These are phyloP conservation scores for Aspergillaceae sp. DNA, from an alignment of 2,329 filamentous ascomycete species.

Conservation along the genomic window DNA sequence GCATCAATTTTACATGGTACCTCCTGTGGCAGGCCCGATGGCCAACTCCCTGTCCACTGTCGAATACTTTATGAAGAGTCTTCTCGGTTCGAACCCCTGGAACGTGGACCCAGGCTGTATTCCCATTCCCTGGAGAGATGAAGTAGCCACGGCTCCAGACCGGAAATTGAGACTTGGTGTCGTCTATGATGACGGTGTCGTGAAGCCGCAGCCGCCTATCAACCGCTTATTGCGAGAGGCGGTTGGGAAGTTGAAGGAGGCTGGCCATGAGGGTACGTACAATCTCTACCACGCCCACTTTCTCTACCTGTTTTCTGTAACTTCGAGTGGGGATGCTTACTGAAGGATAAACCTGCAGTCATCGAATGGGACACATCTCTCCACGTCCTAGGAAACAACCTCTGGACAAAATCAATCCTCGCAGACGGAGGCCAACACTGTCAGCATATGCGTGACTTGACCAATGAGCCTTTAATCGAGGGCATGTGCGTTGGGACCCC, in stretches of 20 bases:
- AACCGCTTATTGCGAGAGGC: constrained; percentile 45
- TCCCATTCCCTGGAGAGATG: constrained; percentile 21
- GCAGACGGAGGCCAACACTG: constrained; percentile 24
- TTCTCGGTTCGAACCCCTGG: constrained; percentile 15
- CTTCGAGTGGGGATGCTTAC: neutral
- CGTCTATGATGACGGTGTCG: constrained; percentile 51
- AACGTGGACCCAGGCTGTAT: constrained; percentile 35
- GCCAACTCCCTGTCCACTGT: constrained; percentile 15
- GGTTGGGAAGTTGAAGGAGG: constrained; percentile 48
- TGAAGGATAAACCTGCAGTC: constrained; percentile 6
- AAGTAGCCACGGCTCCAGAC: constrained; percentile 12
- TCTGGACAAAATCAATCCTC: constrained; percentile 22
- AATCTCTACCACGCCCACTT: no score
- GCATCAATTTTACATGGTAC: constrained; percentile 26
- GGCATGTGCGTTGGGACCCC: constrained; percentile 25
- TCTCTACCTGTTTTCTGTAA: neutral
- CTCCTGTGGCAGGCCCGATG: constrained; percentile 19
- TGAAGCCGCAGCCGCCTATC: constrained; percentile 53
- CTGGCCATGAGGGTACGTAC: constrained; percentile 37
- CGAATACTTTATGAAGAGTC: constrained; percentile 22
- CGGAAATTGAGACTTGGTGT: constrained; percentile 52
- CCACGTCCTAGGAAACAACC: constrained; percentile 14
- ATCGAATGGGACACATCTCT: constrained; percentile 24
- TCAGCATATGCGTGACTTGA: constrained; percentile 15
- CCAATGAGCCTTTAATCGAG: constrained; percentile 22